A percentile compares a stretch with the other conserved stretches of the same genome.
Evolutionary conservation across 257 asterid species (phyloP).

Genomic region (Scutellaria galericulata): DNA sequence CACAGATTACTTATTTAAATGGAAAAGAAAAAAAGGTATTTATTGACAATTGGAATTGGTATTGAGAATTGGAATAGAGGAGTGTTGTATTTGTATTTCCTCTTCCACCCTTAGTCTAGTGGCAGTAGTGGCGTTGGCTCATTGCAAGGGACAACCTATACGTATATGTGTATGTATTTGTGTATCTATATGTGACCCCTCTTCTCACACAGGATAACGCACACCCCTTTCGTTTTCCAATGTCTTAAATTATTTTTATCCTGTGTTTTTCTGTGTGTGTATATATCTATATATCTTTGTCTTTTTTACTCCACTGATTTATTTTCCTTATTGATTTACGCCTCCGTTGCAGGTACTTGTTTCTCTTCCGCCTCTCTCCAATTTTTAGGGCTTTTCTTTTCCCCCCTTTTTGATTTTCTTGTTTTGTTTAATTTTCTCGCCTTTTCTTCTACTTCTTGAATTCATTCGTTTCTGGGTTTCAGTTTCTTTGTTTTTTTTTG

Average conservation of each 20-base stretch:
- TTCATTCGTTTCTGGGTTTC: conserved; percentile 26
- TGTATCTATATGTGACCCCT: background rate
- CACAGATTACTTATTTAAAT: no score
- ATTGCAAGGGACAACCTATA: conserved; percentile 11
- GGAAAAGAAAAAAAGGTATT: no score
- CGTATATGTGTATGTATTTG: background rate
- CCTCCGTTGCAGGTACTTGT: conserved; percentile 40
- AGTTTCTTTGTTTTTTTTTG: background rate
- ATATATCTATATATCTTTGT: background rate
- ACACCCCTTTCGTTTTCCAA: conserved; percentile 22
- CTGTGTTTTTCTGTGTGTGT: background rate
- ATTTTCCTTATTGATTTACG: conserved; percentile 33
- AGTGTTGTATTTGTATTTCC: conserved; percentile 7
- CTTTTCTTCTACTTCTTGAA: background rate
- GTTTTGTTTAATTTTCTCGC: background rate
- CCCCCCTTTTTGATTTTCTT: background rate
- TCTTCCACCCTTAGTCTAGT: conserved; percentile 16
- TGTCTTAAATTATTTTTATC: conserved; percentile 23
- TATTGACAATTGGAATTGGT: no score
- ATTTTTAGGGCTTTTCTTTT: conserved; percentile 36
- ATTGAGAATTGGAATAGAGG: no score
- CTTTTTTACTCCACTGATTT: conserved; percentile 9
- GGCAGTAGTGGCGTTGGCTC: conserved; percentile 15
- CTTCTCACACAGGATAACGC: conserved; percentile 43
- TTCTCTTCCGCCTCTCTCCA: conserved; percentile 27